A percentile compares a stretch with the other conserved stretches of the same genome.
Conservation (phyloP, 2,329 filamentous ascomycete species). For the Penicillium crustosum region DNA sequence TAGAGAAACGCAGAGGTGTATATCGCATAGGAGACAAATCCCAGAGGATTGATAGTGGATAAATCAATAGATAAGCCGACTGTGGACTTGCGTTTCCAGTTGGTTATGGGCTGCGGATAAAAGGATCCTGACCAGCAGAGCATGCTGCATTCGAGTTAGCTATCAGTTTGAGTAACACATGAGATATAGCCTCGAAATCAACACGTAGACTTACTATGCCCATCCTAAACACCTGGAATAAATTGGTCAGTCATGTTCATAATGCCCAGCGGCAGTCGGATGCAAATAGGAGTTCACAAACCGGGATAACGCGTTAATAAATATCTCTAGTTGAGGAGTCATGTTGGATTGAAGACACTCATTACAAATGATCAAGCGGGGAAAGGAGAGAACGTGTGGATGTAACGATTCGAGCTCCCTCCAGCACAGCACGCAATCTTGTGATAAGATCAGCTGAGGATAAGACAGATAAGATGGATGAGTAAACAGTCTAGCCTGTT, state of each 20-base stretch:
- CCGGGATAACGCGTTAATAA: constrained; percentile 46
- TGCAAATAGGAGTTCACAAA: constrained; percentile 23
- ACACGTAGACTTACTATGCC: constrained; percentile 57
- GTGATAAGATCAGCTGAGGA: constrained; percentile 30
- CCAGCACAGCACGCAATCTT: constrained; percentile 1
- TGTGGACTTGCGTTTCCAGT: constrained; percentile 73
- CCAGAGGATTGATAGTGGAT: constrained; percentile 67
- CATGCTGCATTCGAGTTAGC: constrained; percentile 43
- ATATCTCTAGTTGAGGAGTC: constrained; percentile 35
- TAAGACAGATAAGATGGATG: constrained; percentile 10
- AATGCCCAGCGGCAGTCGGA: not conserved
- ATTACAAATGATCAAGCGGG: constrained; percentile 5
- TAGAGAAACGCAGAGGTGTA: constrained; percentile 76
- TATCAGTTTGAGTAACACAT: not conserved
- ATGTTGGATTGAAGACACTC: constrained; percentile 17
- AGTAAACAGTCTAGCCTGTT: not conserved
- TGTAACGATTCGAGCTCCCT: not conserved
- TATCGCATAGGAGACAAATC: constrained; percentile 66
- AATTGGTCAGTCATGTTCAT: constrained; percentile 31
- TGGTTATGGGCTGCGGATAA: constrained; percentile 85
- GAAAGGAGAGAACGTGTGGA: not conserved
- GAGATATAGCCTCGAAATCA: not conserved
- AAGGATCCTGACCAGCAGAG: constrained; percentile 83
- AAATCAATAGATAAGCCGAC: constrained; percentile 86
- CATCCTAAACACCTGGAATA: constrained; percentile 65